phyloP scores from a whole-genome alignment of 805 yeast genomes.

The Saturnispora diversa region DNA sequence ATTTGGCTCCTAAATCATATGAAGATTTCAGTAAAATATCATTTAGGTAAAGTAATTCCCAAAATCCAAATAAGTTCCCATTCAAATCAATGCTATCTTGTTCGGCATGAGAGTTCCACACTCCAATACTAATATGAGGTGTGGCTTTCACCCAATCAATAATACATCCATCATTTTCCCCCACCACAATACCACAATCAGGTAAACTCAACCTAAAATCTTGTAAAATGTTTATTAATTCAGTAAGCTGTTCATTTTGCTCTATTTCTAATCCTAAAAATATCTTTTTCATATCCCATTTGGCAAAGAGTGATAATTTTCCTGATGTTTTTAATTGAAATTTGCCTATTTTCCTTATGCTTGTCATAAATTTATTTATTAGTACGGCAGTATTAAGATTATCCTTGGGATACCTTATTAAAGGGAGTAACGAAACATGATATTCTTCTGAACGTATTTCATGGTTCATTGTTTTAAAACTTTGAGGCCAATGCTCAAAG shows the following conservation, averaged over 20 bases:
- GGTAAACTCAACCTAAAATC: conserved; percentile 3
- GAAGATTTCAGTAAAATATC: conserved; percentile 8
- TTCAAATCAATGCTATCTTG: neutral
- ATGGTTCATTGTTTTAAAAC: conserved; percentile 13
- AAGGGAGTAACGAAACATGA: conserved; percentile 21
- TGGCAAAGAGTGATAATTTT: neutral
- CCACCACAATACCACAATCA: conserved; percentile 18
- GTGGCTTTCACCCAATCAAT: conserved; percentile 12
- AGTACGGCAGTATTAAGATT: conserved; percentile 5
- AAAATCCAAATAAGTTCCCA: conserved; percentile 19
- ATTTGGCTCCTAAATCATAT: neutral
- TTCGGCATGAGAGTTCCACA: conserved; percentile 3
- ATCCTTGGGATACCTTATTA: conserved; percentile 16
- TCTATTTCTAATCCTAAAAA: conserved; percentile 8
- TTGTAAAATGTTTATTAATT: conserved; percentile 1
- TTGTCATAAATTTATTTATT: conserved; percentile 1
- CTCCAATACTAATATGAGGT: conserved; percentile 20
- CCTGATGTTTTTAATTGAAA: conserved; percentile 7
- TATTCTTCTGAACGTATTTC: conserved; percentile 9
- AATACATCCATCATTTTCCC: conserved; percentile 16
- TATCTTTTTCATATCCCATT: conserved; percentile 10
- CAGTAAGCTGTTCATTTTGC: neutral
- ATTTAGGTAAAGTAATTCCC: conserved; percentile 22
- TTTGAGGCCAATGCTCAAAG: conserved; percentile 20
- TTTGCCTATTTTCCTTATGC: neutral